Percentiles rank a stretch among this genome's conserved stretches.
phyloP scores from a whole-genome alignment of 306 rosid genomes.

The Castanea mollissima region DNA sequence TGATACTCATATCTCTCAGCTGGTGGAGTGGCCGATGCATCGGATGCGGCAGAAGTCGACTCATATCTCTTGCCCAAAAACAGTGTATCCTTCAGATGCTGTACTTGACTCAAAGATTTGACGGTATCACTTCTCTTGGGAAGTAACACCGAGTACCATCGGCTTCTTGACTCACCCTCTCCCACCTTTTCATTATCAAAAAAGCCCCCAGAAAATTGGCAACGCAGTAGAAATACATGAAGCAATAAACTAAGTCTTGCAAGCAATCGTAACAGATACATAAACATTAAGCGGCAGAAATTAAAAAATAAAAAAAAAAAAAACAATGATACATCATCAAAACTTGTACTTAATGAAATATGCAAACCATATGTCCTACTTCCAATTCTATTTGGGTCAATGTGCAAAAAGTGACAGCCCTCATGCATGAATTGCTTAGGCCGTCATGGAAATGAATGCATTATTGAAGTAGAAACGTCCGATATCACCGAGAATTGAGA shows the following conservation, averaged over 20 bases:
- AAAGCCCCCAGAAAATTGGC: background rate
- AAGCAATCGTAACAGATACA: background rate
- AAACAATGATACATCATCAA: background rate
- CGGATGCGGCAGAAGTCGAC: slow-evolving; percentile 77
- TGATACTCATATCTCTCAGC: slow-evolving; percentile 82
- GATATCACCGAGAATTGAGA: background rate
- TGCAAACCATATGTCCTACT: no score
- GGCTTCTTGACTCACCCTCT: slow-evolving; percentile 39
- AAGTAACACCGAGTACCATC: slow-evolving; percentile 54
- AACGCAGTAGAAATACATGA: background rate
- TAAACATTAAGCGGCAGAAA: background rate
- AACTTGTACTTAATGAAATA: no score
- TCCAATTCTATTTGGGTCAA: no score
- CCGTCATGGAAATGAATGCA: no score
- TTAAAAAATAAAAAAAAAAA: background rate
- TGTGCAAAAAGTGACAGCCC: no score
- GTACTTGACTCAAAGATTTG: slow-evolving; percentile 25
- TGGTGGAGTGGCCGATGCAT: slow-evolving; percentile 51
- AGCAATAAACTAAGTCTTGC: background rate
- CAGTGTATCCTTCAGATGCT: slow-evolving; percentile 28
- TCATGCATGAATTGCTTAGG: no score
- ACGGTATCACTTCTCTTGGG: slow-evolving; percentile 30
- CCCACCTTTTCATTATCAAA: slow-evolving; percentile 43
- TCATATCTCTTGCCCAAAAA: slow-evolving; percentile 57
- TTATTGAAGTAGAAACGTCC: no score